Evolutionary conservation across 176 grass and related monocot genomes (phyloP), one percentile per base, ranked within the genome.

Genomic region (Raddia guianensis): DNA sequence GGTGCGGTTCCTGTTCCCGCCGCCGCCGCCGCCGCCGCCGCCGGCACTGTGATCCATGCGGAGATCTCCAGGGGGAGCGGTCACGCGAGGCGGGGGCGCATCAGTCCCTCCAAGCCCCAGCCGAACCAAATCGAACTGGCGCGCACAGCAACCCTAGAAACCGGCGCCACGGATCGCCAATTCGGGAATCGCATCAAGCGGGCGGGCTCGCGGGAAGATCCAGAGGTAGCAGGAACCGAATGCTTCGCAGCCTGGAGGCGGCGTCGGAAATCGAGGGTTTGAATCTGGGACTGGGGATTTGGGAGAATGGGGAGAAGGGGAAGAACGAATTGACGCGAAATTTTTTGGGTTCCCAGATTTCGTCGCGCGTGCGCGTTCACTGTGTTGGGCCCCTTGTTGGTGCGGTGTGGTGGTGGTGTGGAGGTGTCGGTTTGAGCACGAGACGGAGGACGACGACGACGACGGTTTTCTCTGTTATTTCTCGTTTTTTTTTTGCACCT

Each of bases 31-130:
- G 0, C 73, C 43, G 0, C 82, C 59, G 3, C 49, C 52, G 2
- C 86, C 60, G 45, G 61, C 83, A 73, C 67, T 89, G 73, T 80
- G 83, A 89, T 89, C 87, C 87, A 89, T 89, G 66, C 51, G 78
- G 83, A 85, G 87, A 85, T 85, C 83, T 82, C 72, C 72, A 16
- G 7, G 44, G 44, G 75, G 12, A 71, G 72, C n/a, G 51, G 66
- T 89, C 83, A 89, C 66, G 83, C 72, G 66, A 18, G 83, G n/a
- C 73, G 15, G 43, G 58, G 60, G 66, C 58, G 78, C 87, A 89
- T 89, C 87, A 77, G 72, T 62, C n/a, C 58, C 63, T 18, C 54
- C 77, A 49, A 58, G 78, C 73, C 76, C 72, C 70, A 70, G 76
- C 11, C n/a, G 14, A 83, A 49, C 16, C 75, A 44, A 67, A 52